phyloP scores from a whole-genome alignment of 257 asterid species.

The Anisodus tanguticus region DNA sequence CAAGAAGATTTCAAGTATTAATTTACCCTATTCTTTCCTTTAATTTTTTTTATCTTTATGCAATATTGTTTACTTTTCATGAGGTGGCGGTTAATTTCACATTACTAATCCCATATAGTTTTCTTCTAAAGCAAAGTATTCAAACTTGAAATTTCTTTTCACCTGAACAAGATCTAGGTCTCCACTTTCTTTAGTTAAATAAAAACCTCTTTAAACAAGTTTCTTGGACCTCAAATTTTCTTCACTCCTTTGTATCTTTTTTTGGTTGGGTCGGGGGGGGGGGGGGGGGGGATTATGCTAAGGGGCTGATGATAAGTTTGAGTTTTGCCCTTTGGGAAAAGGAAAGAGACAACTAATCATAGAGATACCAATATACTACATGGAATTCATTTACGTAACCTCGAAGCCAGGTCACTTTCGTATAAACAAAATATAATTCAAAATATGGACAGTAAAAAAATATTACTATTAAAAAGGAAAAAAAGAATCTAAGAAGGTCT shows the following conservation, averaged over 20 bases:
- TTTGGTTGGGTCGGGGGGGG: neutral
- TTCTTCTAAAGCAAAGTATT: neutral
- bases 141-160: neutral
- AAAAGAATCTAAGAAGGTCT: constrained; percentile 19
- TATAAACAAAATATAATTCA: neutral
- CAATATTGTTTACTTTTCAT: neutral
- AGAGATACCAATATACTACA: constrained; percentile 9
- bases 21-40: neutral
- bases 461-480: neutral
- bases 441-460: neutral
- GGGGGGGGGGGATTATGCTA: rapidly evolving
- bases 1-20: neutral
- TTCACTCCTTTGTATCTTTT: neutral
- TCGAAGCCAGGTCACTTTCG: constrained; percentile 27
- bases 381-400: constrained; percentile 30
- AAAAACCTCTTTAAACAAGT: neutral
- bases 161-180: neutral
- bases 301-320: neutral
- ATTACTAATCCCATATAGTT: neutral
- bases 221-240: neutral
- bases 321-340: constrained; percentile 27
- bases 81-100: neutral
- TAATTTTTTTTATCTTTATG: neutral
- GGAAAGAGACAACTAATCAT: constrained; percentile 27
- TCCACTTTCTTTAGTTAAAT: neutral